These are phyloP conservation scores for Pyracantha coccinea DNA, from an alignment of 331 rosid species.

Conservation along the genomic window DNA sequence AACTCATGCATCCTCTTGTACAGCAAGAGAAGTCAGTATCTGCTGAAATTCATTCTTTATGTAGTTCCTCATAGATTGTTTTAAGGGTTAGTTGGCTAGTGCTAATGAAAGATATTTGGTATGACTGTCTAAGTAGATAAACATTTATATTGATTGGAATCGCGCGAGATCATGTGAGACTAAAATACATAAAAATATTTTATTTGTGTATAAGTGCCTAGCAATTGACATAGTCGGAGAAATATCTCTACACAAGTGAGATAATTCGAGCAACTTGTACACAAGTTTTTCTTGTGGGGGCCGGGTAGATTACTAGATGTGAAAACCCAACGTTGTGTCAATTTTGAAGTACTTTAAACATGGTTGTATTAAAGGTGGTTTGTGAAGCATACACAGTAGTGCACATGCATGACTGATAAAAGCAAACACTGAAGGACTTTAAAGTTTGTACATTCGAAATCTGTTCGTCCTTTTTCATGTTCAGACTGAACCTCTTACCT, in stretches of 20 bases:
- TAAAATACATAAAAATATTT: too few relatives aligned
- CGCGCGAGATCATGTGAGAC: rapidly evolving
- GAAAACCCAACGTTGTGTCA: neutral
- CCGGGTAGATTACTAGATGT: neutral
- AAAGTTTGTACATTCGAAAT: neutral
- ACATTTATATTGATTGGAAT: too few relatives aligned
- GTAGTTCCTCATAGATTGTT: neutral
- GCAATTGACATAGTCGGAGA: too few relatives aligned
- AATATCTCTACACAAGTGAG: neutral
- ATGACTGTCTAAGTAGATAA: neutral
- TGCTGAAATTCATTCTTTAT: neutral
- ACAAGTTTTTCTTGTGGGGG: neutral
- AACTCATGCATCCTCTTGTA: constrained; percentile 31
- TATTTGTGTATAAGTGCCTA: neutral
- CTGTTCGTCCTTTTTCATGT: neutral
- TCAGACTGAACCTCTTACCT: constrained; percentile 5
- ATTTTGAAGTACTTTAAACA: neutral
- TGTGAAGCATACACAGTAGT: neutral
- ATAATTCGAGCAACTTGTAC: neutral
- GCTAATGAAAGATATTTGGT: neutral
- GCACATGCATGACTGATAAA: neutral
- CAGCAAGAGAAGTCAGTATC: neutral
- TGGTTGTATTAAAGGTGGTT: neutral
- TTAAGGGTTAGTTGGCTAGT: neutral
- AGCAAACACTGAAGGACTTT: neutral